Percentiles rank a stretch among this genome's conserved stretches.
Evolutionary conservation across 2,329 filamentous ascomycete species (phyloP).

Genomic region (Pseudogymnoascus sp.): DNA sequence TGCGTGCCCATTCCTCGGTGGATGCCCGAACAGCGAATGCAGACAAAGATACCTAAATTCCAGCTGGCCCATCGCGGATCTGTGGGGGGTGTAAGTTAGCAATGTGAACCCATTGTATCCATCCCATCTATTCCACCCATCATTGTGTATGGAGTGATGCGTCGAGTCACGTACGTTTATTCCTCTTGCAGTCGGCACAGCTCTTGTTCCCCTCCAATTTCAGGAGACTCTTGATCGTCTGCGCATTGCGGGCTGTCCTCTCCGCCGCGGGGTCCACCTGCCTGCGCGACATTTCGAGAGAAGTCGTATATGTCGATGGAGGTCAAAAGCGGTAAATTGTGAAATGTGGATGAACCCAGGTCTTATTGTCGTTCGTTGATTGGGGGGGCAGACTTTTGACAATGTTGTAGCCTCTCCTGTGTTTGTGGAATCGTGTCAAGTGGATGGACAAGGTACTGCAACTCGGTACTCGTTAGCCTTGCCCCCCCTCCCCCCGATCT

Average conservation of each 20-base stretch:
- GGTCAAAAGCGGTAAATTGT: not conserved
- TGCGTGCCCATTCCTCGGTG: conserved; percentile 98
- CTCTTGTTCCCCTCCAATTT: conserved; percentile 94
- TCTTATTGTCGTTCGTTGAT: not conserved
- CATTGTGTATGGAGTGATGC: not conserved
- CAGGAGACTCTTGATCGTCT: conserved; percentile 86
- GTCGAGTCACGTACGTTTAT: conserved; percentile 66
- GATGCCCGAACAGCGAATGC: conserved; percentile 96
- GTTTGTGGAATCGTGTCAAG: conserved; percentile 5
- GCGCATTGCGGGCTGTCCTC: conserved; percentile 84
- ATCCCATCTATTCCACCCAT: not conserved
- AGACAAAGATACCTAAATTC: conserved; percentile 96
- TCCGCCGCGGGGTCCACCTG: conserved; percentile 71
- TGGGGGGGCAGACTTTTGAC: not conserved
- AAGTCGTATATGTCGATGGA: not conserved
- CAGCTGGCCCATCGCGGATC: conserved; percentile 98
- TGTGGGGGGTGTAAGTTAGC: conserved; percentile 33
- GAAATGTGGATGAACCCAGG: not conserved
- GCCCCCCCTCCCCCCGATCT: not conserved
- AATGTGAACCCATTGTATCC: not conserved
- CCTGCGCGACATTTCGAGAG: conserved; percentile 62
- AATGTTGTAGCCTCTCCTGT: not conserved
- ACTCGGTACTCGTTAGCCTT: conserved; percentile 4
- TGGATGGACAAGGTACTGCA: not conserved
- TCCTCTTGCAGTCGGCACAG: conserved; percentile 97